Evolutionary conservation across 1,139 yeast species (phyloP).

Genomic region (Taphrina wiesneri): DNA sequence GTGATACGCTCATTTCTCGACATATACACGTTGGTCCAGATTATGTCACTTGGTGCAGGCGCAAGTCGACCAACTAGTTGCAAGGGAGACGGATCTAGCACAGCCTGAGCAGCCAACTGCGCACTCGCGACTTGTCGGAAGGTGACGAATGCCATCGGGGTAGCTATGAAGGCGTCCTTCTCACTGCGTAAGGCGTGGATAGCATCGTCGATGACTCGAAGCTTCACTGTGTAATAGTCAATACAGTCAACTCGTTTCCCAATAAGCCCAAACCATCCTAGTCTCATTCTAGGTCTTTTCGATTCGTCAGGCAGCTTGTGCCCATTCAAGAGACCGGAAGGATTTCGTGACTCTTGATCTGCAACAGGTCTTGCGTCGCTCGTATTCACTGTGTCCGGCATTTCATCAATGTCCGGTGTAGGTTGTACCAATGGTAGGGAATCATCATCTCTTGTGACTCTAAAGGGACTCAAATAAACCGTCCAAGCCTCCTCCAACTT

Average conservation of each 20-base stretch:
- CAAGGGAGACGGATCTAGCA: conserved; percentile 74
- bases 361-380: neutral
- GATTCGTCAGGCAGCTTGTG: conserved; percentile 8
- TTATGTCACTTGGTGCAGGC: conserved; percentile 83
- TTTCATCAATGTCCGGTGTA: neutral
- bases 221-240: conserved; percentile 57
- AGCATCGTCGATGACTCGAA: conserved; percentile 60
- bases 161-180: conserved; percentile 46
- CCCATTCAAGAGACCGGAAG: conserved; percentile 8
- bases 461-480: conserved; percentile 50
- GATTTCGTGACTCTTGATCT: neutral
- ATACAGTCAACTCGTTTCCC: conserved; percentile 69
- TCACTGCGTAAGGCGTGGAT: conserved; percentile 55
- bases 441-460: conserved; percentile 13
- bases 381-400: neutral
- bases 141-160: conserved; percentile 69
- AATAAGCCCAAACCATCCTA: conserved; percentile 55
- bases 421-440: conserved; percentile 32
- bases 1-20: conserved; percentile 59
- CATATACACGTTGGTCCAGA: conserved; percentile 73
- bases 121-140: conserved; percentile 85
- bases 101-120: conserved; percentile 87
- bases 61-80: conserved; percentile 73
- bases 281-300: conserved; percentile 49
- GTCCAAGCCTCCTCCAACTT: conserved; percentile 77